phyloP scores from a whole-genome alignment of 768 basidiomycete genomes.

The Strobilomyces echinocephalus region DNA sequence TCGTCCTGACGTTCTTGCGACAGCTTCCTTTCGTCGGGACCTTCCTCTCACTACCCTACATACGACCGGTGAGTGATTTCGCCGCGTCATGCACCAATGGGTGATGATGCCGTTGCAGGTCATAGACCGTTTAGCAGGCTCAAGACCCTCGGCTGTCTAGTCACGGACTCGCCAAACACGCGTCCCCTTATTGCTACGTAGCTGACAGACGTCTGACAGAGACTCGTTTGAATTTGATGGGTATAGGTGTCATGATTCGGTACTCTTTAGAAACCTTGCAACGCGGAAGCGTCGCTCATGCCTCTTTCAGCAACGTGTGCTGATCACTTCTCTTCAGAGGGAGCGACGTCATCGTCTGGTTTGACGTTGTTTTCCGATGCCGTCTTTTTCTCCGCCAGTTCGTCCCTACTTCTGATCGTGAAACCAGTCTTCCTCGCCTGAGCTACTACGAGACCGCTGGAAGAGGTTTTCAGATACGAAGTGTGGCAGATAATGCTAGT shows the following conservation, averaged over 20 bases:
- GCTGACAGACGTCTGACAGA: constrained; percentile 3
- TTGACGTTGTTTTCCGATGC: not conserved
- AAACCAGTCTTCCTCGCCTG: constrained; percentile 48
- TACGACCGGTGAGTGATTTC: constrained; percentile 59
- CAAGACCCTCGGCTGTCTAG: constrained; percentile 69
- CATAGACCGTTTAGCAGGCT: constrained; percentile 76
- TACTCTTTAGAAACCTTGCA: constrained; percentile 2
- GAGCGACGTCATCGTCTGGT: not conserved
- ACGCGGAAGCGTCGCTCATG: constrained; percentile 4
- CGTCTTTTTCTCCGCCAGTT: constrained; percentile 27
- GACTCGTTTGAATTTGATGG: constrained; percentile 15
- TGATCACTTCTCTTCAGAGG: constrained; percentile 11
- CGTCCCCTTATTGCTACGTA: constrained; percentile 4
- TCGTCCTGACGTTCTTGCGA: constrained; percentile 92
- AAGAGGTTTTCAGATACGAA: not conserved
- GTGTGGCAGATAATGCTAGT: not conserved
- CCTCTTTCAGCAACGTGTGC: constrained; percentile 12
- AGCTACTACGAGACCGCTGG: constrained; percentile 51
- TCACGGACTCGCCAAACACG: constrained; percentile 6
- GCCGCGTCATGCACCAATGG: not conserved
- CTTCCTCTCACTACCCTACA: constrained; percentile 79
- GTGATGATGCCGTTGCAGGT: constrained; percentile 40
- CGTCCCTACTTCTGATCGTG: constrained; percentile 45
- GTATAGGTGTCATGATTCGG: constrained; percentile 1
- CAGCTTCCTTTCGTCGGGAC: constrained; percentile 92